Conservation (phyloP, 2,329 filamentous ascomycete species). For the Sphaerulina populicola region DNA sequence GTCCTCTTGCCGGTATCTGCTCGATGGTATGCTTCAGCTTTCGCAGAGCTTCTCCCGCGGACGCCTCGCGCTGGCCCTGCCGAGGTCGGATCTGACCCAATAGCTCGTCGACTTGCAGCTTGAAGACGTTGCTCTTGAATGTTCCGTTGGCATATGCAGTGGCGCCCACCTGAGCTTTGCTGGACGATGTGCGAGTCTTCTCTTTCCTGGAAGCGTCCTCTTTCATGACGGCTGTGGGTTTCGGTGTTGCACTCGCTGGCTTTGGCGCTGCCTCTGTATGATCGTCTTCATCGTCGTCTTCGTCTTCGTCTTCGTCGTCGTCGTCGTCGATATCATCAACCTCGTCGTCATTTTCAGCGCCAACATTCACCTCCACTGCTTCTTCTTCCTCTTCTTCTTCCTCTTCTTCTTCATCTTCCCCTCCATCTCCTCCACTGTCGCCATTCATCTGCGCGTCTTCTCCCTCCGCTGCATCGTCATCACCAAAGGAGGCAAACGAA, state of each 20-base stretch:
- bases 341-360: constrained; percentile 13
- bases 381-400: constrained; percentile 12
- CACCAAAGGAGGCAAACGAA: constrained; percentile 32
- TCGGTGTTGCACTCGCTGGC: constrained; percentile 10
- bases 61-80: constrained; percentile 49
- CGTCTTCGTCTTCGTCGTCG: constrained; percentile 2
- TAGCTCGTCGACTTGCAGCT: constrained; percentile 58
- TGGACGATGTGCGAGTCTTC: constrained; percentile 6
- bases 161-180: constrained; percentile 16
- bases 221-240: not conserved
- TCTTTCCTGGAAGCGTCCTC: not conserved
- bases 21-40: constrained; percentile 52
- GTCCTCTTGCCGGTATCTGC: constrained; percentile 44
- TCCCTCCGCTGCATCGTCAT: constrained; percentile 8
- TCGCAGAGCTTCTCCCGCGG: constrained; percentile 48
- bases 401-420: constrained; percentile 3
- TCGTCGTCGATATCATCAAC: constrained; percentile 11
- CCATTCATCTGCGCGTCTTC: constrained; percentile 13
- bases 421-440: constrained; percentile 13
- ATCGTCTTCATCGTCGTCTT: constrained; percentile 2
- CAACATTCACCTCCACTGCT: constrained; percentile 8
- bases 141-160: constrained; percentile 45
- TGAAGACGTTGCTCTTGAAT: constrained; percentile 61
- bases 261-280: not conserved
- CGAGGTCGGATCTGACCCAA: constrained; percentile 50